These are phyloP conservation scores for Paramyrothecium roridum DNA, from an alignment of 2,329 filamentous ascomycete species.

Conservation along the genomic window DNA sequence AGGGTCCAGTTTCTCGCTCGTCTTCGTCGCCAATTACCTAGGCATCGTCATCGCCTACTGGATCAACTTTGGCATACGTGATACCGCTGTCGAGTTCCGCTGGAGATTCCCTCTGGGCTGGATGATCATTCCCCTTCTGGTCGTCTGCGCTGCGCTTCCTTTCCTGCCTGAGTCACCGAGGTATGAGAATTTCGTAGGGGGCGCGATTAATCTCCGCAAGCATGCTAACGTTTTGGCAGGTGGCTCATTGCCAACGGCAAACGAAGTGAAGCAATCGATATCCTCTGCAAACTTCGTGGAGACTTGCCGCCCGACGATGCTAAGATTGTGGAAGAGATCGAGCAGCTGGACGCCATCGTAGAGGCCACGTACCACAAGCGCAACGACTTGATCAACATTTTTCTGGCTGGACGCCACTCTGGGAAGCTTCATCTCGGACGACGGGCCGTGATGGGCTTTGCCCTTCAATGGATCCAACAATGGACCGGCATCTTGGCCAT, in stretches of 20 bases:
- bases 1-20: constrained; percentile 42
- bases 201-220: neutral
- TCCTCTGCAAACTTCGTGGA: constrained; percentile 26
- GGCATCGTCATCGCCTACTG: constrained; percentile 42
- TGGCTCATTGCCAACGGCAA: constrained; percentile 33
- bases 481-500: constrained; percentile 42
- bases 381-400: constrained; percentile 34
- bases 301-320: constrained; percentile 27
- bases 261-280: constrained; percentile 26
- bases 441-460: constrained; percentile 34
- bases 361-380: constrained; percentile 33
- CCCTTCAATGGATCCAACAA: constrained; percentile 38
- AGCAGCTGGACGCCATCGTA: constrained; percentile 37
- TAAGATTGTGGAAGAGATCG: constrained; percentile 27
- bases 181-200: constrained; percentile 15
- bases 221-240: constrained; percentile 9
- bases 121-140: constrained; percentile 36
- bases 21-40: constrained; percentile 51
- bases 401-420: constrained; percentile 31
- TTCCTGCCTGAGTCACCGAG: constrained; percentile 43
- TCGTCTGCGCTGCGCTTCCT: constrained; percentile 33
- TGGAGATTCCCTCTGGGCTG: constrained; percentile 35
- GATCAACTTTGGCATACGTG: constrained; percentile 31
- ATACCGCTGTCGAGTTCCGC: constrained; percentile 24
- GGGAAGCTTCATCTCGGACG: constrained; percentile 33